Percentiles rank a stretch among this genome's conserved stretches.
Evolutionary conservation across 2,329 filamentous ascomycete genomes (phyloP).

Genomic region (Metarhizium rileyi): DNA sequence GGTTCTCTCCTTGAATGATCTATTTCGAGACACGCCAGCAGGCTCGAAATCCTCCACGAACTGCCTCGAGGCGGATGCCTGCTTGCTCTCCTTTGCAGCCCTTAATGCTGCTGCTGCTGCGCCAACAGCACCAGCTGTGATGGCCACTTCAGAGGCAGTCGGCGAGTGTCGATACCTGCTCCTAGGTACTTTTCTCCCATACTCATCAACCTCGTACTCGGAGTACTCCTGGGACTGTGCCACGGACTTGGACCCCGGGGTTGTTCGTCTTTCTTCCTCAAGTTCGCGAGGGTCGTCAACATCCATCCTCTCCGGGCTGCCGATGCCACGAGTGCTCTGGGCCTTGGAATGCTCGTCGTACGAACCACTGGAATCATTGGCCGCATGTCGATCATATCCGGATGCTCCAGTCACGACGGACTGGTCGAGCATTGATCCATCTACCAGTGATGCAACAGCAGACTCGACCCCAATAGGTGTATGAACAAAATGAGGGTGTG

Average conservation of each 20-base stretch:
- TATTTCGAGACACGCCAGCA: constrained; percentile 47
- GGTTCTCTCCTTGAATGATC: constrained; percentile 57
- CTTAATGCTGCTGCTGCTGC: constrained; percentile 42
- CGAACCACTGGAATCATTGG: constrained; percentile 28
- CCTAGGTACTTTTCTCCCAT: constrained; percentile 44
- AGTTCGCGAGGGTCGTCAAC: constrained; percentile 28
- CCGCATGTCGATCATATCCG: constrained; percentile 34
- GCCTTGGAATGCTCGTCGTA: constrained; percentile 21
- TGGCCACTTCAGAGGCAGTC: constrained; percentile 47
- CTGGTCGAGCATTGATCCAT: constrained; percentile 59
- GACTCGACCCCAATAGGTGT: constrained; percentile 70
- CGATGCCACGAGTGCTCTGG: constrained; percentile 25
- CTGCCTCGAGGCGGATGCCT: constrained; percentile 23
- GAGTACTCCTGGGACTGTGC: constrained; percentile 36
- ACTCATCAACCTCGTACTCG: constrained; percentile 49
- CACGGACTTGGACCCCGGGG: constrained; percentile 28
- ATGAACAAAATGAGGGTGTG: constrained; percentile 69
- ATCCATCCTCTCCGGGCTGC: constrained; percentile 31
- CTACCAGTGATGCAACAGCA: constrained; percentile 75
- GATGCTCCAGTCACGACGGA: constrained; percentile 60
- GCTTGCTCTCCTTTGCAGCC: constrained; percentile 37
- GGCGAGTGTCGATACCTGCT: constrained; percentile 39
- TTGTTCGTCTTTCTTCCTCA: constrained; percentile 29
- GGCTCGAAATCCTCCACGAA: constrained; percentile 31
- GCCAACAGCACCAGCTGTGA: constrained; percentile 45